Conservation (phyloP, 148 eudicot species). For the Rhododendron williamsianum region DNA sequence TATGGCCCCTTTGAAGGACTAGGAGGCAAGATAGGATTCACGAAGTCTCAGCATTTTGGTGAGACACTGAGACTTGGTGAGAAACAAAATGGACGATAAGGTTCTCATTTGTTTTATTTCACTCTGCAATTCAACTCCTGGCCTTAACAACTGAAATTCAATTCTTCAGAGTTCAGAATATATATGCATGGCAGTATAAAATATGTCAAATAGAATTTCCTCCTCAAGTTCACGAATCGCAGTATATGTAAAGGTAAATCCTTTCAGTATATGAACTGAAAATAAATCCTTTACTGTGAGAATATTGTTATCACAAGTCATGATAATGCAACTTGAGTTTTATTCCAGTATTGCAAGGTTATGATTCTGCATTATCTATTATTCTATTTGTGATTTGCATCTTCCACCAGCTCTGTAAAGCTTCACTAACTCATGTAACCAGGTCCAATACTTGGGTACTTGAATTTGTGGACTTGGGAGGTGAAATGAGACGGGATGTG, state of each 20-base stretch:
- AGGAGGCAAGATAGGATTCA: neutral
- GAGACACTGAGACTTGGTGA: neutral
- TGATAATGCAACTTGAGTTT: conserved; percentile 2
- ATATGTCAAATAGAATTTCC: neutral
- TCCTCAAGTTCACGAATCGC: neutral
- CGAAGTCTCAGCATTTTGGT: neutral
- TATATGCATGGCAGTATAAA: neutral
- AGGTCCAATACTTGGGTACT: conserved; percentile 70
- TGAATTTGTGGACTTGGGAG: conserved; percentile 78
- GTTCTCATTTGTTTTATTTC: neutral
- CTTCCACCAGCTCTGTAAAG: neutral
- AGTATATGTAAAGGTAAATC: neutral
- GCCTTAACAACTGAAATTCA: neutral
- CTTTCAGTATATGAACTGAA: neutral
- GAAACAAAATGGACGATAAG: neutral
- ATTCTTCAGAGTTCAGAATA: neutral
- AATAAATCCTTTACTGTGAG: neutral
- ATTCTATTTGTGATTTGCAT: neutral
- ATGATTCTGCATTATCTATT: neutral
- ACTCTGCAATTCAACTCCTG: neutral
- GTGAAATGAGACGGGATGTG: conserved; percentile 88
- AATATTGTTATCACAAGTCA: neutral
- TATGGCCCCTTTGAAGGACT: neutral
- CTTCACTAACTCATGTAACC: neutral
- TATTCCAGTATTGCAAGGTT: neutral